phyloP scores from a whole-genome alignment of 1,284 basidiomycete species.

The Schizophyllum amplum region DNA sequence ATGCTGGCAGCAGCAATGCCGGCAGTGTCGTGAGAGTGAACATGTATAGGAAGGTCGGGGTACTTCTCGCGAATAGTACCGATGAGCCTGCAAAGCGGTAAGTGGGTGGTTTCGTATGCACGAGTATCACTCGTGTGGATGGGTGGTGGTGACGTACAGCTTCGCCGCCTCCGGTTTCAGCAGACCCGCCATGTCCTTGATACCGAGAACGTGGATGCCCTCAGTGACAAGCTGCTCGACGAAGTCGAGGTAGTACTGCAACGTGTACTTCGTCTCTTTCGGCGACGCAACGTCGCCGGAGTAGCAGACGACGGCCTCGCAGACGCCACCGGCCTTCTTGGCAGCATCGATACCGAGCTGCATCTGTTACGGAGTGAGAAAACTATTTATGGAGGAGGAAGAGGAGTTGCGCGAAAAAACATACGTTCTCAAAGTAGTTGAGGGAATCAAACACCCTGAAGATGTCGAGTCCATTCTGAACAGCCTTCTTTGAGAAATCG shows the following conservation, averaged over 20 bases:
- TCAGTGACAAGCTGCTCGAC: conserved; percentile 90
- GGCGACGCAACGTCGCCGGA: conserved; percentile 95
- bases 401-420: conserved; percentile 2
- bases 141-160: conserved; percentile 61
- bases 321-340: conserved; percentile 98
- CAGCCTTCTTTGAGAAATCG: conserved; percentile 97
- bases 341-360: conserved; percentile 96
- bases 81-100: conserved; percentile 55
- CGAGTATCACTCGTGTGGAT: too few relatives aligned
- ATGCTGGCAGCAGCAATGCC: conserved; percentile 97
- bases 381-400: conserved; percentile 6
- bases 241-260: conserved; percentile 97
- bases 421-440: conserved; percentile 84
- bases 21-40: conserved; percentile 99
- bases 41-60: conserved; percentile 97
- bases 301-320: conserved; percentile 98
- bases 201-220: conserved; percentile 95
- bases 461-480: conserved; percentile 98
- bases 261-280: conserved; percentile 96
- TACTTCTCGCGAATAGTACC: conserved; percentile 93
- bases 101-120: background rate
- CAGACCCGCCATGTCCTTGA: conserved; percentile 99
- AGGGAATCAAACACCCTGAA: conserved; percentile 99
- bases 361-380: conserved; percentile 48
- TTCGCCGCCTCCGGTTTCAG: conserved; percentile 93